A percentile compares a stretch with the other conserved stretches of the same genome.
Conservation (phyloP, 768 basidiomycete species). For the Suillus bovinus region DNA sequence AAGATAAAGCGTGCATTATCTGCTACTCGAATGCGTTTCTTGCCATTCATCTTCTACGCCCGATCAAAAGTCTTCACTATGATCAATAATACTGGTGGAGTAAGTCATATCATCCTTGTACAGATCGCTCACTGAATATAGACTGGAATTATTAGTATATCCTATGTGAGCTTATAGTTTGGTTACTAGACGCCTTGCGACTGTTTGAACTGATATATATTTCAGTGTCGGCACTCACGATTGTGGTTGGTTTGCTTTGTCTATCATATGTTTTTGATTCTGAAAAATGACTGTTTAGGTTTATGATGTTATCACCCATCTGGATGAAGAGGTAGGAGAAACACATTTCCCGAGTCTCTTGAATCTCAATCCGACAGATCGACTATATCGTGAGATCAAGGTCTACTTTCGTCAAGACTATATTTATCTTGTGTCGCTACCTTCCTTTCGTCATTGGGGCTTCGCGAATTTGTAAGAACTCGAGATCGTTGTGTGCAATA, state of each 20-base stretch:
- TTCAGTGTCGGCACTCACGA: neutral
- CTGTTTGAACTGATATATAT: neutral
- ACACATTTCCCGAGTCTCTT: neutral
- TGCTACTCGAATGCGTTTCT: neutral
- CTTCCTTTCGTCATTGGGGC: neutral
- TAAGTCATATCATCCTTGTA: neutral
- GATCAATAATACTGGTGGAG: neutral
- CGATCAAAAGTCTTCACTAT: neutral
- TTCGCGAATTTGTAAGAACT: neutral
- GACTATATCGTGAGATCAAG: neutral
- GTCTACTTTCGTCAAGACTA: neutral
- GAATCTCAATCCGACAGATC: neutral
- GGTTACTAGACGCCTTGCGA: neutral
- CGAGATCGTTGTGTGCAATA: neutral
- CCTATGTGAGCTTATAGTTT: neutral
- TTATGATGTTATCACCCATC: neutral
- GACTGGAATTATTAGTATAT: neutral
- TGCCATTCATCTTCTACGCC: neutral
- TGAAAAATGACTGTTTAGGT: neutral
- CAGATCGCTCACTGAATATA: neutral
- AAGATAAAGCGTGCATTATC: neutral
- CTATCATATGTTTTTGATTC: neutral
- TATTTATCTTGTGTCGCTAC: neutral
- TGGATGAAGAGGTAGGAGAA: neutral
- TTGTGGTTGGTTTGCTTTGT: neutral